Evolutionary conservation across 345 rosid species (phyloP), one percentile per base, ranked within the genome.

Genomic region (Capsella bursapastoris): DNA sequence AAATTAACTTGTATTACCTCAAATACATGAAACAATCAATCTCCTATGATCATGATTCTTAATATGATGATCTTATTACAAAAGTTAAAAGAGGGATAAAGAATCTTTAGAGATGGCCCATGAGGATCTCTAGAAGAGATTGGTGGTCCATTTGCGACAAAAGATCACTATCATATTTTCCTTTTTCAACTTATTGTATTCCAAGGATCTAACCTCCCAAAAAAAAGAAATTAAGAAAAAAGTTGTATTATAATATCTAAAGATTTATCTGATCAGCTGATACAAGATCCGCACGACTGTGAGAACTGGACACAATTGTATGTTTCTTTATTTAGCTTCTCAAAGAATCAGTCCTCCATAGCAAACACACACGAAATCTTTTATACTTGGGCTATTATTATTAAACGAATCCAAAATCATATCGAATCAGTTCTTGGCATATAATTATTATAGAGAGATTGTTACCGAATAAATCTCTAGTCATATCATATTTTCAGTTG

Each of bases 271-370:
- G 48, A 40, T 38, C 55, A 50, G 35, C 37, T 49, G 45, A 44
- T 5, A 34, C 7, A 34, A 34, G 75, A 70, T 76, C 75, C 75
- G 75, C 56, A 76, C 66, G 75, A 69, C 73, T 50, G 61, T 57
- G 75, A 68, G 75, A 61, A 22, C 56, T 51, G 69, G 47, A 66
- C 74, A 61, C 49, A 52, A 22, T 22, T 22, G 25, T 44, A 62
- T 12, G 58, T 76, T 70, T 70, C 75, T 70, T 55, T 63, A 75
- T 61, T 68, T 48, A 53, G 61, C 22, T 56, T 34, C 57, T 14
- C 7, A 22, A 57, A 64, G 80, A 77, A 70, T 70, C 72, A 70
- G 61, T 76, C 80, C 64, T 62, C 57, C 68, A 18, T 53, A 37
- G 15, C 57, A 45, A 62, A n/a, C 5, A 60, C 64, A 55, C 47